phyloP scores from a whole-genome alignment of 169 alveolate genomes.

The Cryptosporidium parvum region DNA sequence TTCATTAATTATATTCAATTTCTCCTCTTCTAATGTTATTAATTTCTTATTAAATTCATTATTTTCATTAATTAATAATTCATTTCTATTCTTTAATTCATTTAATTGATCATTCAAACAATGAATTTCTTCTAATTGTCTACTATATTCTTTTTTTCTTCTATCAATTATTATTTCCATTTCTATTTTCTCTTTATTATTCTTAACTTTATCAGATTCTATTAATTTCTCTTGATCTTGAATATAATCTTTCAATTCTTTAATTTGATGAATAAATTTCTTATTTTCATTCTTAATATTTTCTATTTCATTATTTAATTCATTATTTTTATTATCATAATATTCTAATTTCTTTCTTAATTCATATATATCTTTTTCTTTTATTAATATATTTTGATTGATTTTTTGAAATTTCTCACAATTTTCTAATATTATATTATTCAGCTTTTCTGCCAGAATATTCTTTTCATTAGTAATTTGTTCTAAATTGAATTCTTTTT shows the following conservation, averaged over 20 bases:
- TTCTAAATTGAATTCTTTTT: not conserved
- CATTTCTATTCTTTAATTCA: constrained; percentile 18
- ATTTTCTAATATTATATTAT: constrained; percentile 13
- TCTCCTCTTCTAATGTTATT: not conserved
- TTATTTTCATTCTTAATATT: not conserved
- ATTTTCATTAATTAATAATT: not conserved
- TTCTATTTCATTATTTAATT: constrained; percentile 6
- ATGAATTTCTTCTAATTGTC: constrained; percentile 49
- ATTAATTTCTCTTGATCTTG: not conserved
- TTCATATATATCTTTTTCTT: constrained; percentile 43
- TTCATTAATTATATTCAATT: constrained; percentile 3
- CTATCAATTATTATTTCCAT: constrained; percentile 31
- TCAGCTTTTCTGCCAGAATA: constrained; percentile 24
- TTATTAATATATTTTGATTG: not conserved
- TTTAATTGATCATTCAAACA: constrained; percentile 8
- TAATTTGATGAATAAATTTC: constrained; percentile 1
- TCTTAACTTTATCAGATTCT: constrained; percentile 15
- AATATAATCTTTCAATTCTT: constrained; percentile 13
- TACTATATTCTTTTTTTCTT: constrained; percentile 18
- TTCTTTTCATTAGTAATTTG: constrained; percentile 15
- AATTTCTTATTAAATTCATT: constrained; percentile 8
- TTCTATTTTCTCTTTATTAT: constrained; percentile 35
- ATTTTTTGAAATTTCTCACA: constrained; percentile 1
- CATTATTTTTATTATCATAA: constrained; percentile 12
- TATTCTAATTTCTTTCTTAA: constrained; percentile 41